phyloP scores from a whole-genome alignment of 1,139 yeast species.

The Suhomyces taliae region DNA sequence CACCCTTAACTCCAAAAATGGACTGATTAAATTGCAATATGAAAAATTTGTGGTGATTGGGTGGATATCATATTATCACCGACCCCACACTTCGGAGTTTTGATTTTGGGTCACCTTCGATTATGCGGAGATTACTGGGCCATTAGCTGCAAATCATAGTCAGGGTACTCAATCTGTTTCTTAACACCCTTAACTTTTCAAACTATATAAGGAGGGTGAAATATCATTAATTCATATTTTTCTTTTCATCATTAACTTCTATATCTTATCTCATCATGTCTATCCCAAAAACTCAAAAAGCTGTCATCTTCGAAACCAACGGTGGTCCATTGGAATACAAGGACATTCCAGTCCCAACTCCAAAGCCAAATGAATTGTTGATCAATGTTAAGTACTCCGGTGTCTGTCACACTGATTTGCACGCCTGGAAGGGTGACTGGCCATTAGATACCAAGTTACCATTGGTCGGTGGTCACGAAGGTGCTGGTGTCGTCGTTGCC shows the following conservation, averaged over 20 bases:
- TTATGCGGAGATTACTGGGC: not conserved
- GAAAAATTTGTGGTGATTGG: not conserved
- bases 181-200: no score
- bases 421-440: conserved; percentile 84
- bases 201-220: not conserved
- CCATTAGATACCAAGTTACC: conserved; percentile 67
- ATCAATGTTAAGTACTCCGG: conserved; percentile 73
- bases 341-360: conserved; percentile 67
- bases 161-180: no score
- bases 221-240: not conserved
- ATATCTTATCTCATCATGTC: conserved; percentile 9
- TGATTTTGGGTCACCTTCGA: not conserved
- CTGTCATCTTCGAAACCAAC: conserved; percentile 46
- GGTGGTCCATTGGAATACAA: conserved; percentile 55
- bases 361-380: conserved; percentile 66
- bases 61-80: not conserved
- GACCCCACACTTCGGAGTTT: conserved; percentile 4
- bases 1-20: not conserved
- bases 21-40: not conserved
- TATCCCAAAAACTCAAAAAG: conserved; percentile 47
- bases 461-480: conserved; percentile 81
- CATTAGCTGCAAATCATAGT: no score
- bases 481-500: conserved; percentile 78
- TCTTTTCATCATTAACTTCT: not conserved
- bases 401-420: conserved; percentile 78